A percentile compares a stretch with the other conserved stretches of the same genome.
phyloP scores from a whole-genome alignment of 192 early-diverging fungal genomes.

The Backusella sp. region DNA sequence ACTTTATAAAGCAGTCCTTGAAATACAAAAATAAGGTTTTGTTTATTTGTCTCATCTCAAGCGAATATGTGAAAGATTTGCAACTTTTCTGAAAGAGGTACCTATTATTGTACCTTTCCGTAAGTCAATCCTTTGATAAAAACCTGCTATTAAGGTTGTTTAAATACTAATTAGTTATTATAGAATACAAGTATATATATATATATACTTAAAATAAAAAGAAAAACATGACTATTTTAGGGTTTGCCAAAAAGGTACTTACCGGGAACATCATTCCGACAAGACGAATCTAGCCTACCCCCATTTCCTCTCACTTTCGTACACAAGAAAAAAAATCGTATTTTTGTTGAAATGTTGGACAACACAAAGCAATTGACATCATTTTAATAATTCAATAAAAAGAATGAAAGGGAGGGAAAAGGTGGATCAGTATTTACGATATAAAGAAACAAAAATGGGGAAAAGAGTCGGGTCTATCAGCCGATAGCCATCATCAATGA shows the following conservation, averaged over 20 bases:
- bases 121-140: background rate
- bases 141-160: background rate
- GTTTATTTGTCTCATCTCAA: background rate
- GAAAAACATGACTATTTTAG: slow-evolving; percentile 9
- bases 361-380: background rate
- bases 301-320: background rate
- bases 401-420: background rate
- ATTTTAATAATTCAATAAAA: background rate
- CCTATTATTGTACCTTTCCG: background rate
- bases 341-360: background rate
- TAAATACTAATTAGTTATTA: slow-evolving; percentile 6
- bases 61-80: background rate
- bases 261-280: background rate
- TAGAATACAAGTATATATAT: slow-evolving; percentile 6
- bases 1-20: slow-evolving; percentile 1
- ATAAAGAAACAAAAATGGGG: background rate
- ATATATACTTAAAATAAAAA: slow-evolving; percentile 1
- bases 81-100: background rate
- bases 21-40: slow-evolving; percentile 3
- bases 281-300: background rate
- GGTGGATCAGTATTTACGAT: background rate
- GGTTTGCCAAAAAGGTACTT: slow-evolving; percentile 9
- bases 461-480: slow-evolving; percentile 5
- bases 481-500: slow-evolving; percentile 6
- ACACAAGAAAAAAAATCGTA: background rate